These are phyloP conservation scores for Paecilomyces niveus DNA, from an alignment of 2,329 filamentous ascomycete species.

Conservation along the genomic window DNA sequence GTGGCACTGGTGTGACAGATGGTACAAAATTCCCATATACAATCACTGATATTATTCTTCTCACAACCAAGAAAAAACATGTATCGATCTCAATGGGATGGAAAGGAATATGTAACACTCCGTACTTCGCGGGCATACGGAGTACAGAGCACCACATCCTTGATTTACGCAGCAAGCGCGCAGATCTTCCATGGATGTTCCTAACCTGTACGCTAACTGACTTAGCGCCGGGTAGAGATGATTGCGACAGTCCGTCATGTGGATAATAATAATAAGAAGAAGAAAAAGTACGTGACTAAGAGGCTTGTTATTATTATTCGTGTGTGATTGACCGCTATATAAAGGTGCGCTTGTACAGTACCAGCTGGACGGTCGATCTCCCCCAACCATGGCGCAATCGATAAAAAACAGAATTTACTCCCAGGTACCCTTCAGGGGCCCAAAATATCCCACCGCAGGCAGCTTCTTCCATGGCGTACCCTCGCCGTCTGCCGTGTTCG, in stretches of 20 bases:
- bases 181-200: not conserved
- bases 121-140: not conserved
- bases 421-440: not conserved
- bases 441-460: not conserved
- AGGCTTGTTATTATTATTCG: not conserved
- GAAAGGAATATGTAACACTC: too few relatives aligned
- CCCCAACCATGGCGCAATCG: not conserved
- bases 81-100: too few relatives aligned
- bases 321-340: not conserved
- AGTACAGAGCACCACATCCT: not conserved
- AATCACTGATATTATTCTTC: too few relatives aligned
- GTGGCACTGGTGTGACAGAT: too few relatives aligned
- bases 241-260: not conserved
- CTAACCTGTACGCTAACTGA: not conserved
- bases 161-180: not conserved
- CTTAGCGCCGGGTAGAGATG: not conserved
- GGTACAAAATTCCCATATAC: too few relatives aligned
- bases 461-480: constrained; percentile 26
- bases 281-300: not conserved
- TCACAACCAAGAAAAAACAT: too few relatives aligned
- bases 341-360: not conserved
- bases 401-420: not conserved
- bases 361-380: not conserved
- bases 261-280: too few relatives aligned
- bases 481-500: constrained; percentile 33